These are phyloP conservation scores for Moesziomyces antarcticus DNA, from an alignment of 1,284 basidiomycete species.

Conservation along the genomic window DNA sequence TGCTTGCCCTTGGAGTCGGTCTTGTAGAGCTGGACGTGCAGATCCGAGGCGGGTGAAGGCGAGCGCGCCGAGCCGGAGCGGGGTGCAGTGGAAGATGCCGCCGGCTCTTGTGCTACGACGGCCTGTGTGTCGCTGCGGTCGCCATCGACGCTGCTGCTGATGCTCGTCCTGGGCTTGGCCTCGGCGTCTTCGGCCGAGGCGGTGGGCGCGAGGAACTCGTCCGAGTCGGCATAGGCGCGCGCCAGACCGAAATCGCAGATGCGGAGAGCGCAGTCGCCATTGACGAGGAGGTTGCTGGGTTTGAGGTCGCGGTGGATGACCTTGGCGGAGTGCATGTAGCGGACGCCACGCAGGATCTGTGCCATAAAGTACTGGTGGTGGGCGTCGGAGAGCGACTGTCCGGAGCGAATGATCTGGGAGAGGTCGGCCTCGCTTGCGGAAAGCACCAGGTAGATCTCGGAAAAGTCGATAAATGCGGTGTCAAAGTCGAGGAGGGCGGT, in stretches of 20 bases:
- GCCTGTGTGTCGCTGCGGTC: conserved; percentile 4
- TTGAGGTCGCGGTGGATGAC: conserved; percentile 67
- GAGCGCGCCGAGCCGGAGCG: conserved; percentile 25
- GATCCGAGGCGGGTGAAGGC: conserved; percentile 30
- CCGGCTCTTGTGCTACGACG: not conserved
- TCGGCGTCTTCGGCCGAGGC: conserved; percentile 20
- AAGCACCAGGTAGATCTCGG: conserved; percentile 65
- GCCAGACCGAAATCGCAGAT: conserved; percentile 67
- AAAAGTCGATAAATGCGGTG: conserved; percentile 66
- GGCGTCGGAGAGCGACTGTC: conserved; percentile 62
- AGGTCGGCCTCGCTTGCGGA: conserved; percentile 66
- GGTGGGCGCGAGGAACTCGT: conserved; percentile 21
- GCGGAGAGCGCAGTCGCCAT: conserved; percentile 63
- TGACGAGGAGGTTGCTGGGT: conserved; percentile 67
- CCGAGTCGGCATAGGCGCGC: conserved; percentile 51
- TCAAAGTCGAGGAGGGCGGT: conserved; percentile 66
- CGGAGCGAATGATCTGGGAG: conserved; percentile 64
- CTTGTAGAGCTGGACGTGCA: conserved; percentile 48
- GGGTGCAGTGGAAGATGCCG: conserved; percentile 2
- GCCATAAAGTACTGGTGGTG: conserved; percentile 66
- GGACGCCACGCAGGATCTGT: conserved; percentile 63
- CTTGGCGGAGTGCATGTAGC: conserved; percentile 65
- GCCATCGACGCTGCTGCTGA: conserved; percentile 21
- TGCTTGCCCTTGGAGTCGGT: conserved; percentile 50
- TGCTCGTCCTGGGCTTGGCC: conserved; percentile 14